phyloP scores from a whole-genome alignment of 2,329 filamentous ascomycete genomes.

The Trichophyton verrucosum region DNA sequence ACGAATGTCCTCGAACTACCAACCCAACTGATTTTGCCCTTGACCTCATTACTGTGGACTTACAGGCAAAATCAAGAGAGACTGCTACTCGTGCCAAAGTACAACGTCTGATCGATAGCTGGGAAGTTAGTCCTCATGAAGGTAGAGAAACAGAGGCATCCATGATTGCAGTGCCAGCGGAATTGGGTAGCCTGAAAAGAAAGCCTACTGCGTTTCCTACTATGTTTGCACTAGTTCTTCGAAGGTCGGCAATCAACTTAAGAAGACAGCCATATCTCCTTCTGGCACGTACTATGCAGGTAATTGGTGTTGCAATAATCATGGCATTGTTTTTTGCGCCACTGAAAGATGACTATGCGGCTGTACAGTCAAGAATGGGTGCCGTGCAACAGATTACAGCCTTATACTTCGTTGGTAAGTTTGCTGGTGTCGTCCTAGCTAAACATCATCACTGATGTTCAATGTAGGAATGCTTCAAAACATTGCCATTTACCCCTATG shows the following conservation, averaged over 20 bases:
- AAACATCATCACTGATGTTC: not conserved
- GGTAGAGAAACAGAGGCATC: conserved; percentile 20
- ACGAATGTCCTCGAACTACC: conserved; percentile 54
- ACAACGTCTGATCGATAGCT: conserved; percentile 46
- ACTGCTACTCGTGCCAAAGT: conserved; percentile 52
- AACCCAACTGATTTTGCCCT: conserved; percentile 70
- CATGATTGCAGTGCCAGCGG: conserved; percentile 53
- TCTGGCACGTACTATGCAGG: conserved; percentile 54
- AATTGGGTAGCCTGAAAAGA: conserved; percentile 56
- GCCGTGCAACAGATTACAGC: conserved; percentile 61
- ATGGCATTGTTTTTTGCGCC: conserved; percentile 61
- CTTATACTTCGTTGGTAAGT: conserved; percentile 28
- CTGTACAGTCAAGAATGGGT: conserved; percentile 60
- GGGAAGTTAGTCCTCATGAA: conserved; percentile 29
- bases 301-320: conserved; percentile 50
- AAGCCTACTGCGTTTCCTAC: conserved; percentile 48
- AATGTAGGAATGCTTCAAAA: conserved; percentile 61
- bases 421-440: not conserved
- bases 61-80: conserved; percentile 54
- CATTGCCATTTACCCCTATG: conserved; percentile 58
- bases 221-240: conserved; percentile 56
- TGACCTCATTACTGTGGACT: conserved; percentile 62
- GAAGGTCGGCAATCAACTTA: conserved; percentile 56
- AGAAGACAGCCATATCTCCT: conserved; percentile 53
- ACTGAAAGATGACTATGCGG: conserved; percentile 54